Evolutionary conservation across 768 basidiomycete genomes (phyloP).

Genomic region (Serendipita vermifera): DNA sequence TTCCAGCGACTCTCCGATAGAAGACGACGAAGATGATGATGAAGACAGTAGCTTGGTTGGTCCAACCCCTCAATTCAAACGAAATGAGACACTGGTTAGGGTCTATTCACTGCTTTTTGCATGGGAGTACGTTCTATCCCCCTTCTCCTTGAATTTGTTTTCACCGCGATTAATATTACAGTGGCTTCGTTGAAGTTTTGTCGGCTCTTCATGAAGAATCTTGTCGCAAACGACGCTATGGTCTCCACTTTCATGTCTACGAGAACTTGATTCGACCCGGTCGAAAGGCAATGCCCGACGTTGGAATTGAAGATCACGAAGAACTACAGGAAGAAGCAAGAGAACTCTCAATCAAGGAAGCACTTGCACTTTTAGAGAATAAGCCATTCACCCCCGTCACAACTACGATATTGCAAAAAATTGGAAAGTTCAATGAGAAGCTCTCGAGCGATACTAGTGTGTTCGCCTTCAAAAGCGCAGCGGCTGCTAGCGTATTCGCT

Average conservation of each 20-base stretch:
- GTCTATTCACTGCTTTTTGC: conserved; percentile 21
- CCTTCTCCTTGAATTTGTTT: conserved; percentile 12
- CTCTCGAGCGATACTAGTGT: conserved; percentile 15
- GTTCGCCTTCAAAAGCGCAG: conserved; percentile 20
- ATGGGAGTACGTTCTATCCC: conserved; percentile 15
- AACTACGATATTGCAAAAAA: conserved; percentile 13
- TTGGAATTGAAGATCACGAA: neutral
- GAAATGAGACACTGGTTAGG: conserved; percentile 14
- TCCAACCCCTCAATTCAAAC: neutral
- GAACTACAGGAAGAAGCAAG: neutral
- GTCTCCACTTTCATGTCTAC: conserved; percentile 22
- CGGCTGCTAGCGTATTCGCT: conserved; percentile 19
- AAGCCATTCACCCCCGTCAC: conserved; percentile 13
- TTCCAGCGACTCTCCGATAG: no score
- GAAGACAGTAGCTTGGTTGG: conserved; percentile 2
- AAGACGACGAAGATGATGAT: conserved; percentile 3
- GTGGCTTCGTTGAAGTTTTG: conserved; percentile 19
- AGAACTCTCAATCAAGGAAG: conserved; percentile 19
- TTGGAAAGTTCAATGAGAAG: conserved; percentile 14
- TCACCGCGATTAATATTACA: conserved; percentile 10
- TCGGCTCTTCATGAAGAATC: conserved; percentile 13
- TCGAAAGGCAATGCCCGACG: conserved; percentile 4
- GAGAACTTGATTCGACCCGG: conserved; percentile 16
- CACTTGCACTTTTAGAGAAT: conserved; percentile 20
- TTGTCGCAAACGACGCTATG: conserved; percentile 11